Evolutionary conservation across 139 green algal species (phyloP).

Genomic region (Picochlorum sp.): DNA sequence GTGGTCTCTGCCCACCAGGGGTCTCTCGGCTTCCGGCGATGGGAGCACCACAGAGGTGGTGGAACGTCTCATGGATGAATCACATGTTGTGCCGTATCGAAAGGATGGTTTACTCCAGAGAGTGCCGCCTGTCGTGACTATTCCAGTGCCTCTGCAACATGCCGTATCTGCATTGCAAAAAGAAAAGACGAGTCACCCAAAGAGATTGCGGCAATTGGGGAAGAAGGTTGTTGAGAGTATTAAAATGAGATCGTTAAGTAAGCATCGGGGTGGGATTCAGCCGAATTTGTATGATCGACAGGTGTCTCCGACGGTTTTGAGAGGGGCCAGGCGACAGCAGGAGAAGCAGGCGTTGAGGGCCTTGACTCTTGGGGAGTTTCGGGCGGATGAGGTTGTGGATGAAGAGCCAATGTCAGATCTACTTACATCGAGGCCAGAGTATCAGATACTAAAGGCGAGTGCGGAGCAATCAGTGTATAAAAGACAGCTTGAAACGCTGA

Average conservation of each 20-base stretch:
- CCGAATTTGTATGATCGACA: constrained; percentile 18
- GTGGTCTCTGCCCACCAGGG: too few species aligned
- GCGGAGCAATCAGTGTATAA: neutral
- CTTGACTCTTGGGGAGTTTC: neutral
- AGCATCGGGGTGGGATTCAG: constrained; percentile 29
- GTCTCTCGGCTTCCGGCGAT: too few species aligned
- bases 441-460: neutral
- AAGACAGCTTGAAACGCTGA: neutral
- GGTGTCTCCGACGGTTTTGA: neutral
- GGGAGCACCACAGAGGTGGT: too few species aligned
- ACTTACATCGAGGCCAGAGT: neutral
- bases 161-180: constrained; percentile 2
- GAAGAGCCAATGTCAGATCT: neutral
- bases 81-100: neutral
- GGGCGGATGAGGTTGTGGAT: neutral
- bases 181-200: constrained; percentile 2
- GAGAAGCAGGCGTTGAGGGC: neutral
- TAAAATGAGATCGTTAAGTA: constrained; percentile 27
- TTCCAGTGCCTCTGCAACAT: neutral
- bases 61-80: too few species aligned
- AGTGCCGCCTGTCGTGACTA: neutral
- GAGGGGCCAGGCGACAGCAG: neutral
- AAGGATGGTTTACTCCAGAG: neutral
- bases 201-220: constrained; percentile 10
- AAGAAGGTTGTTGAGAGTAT: constrained; percentile 21